These are phyloP conservation scores for Podila horticola DNA, from an alignment of 192 early-diverging fungal species.

Conservation along the genomic window DNA sequence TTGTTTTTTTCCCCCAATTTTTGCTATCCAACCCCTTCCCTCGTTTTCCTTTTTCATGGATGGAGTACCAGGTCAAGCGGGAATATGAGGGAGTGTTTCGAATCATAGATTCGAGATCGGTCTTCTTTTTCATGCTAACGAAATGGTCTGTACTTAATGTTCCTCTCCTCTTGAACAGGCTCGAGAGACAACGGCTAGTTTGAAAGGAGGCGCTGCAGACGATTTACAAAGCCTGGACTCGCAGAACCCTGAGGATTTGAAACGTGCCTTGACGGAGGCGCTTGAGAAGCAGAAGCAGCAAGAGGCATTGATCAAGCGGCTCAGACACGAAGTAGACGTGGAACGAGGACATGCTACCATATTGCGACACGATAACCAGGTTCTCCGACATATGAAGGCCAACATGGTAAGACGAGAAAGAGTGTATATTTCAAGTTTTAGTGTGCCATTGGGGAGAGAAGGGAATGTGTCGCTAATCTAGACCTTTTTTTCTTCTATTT, in stretches of 20 bases:
- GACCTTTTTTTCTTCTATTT: constrained; percentile 3
- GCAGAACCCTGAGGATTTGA: constrained; percentile 29
- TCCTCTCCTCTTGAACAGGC: constrained; percentile 21
- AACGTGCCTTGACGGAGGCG: constrained; percentile 26
- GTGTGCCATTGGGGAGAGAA: not conserved
- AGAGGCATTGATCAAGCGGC: constrained; percentile 59
- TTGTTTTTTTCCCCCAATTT: no score
- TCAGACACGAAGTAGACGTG: constrained; percentile 76
- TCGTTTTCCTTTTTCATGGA: no score
- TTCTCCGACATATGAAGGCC: constrained; percentile 64
- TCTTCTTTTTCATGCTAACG: not conserved
- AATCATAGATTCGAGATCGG: no score
- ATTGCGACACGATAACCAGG: constrained; percentile 67
- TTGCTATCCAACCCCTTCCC: no score
- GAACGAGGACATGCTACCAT: constrained; percentile 71
- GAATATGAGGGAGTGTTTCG: no score
- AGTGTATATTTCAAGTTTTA: not conserved
- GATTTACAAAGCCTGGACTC: constrained; percentile 21
- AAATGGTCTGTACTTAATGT: not conserved
- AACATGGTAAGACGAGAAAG: constrained; percentile 56
- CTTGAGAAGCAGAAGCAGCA: constrained; percentile 52
- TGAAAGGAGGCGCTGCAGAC: constrained; percentile 5
- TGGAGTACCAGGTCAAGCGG: no score
- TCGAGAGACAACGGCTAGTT: constrained; percentile 42
- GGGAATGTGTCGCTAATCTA: not conserved